A percentile compares a stretch with the other conserved stretches of the same genome.
Evolutionary conservation across 805 yeast genomes (phyloP).

Genomic region (Naumovozyma dairenensis): DNA sequence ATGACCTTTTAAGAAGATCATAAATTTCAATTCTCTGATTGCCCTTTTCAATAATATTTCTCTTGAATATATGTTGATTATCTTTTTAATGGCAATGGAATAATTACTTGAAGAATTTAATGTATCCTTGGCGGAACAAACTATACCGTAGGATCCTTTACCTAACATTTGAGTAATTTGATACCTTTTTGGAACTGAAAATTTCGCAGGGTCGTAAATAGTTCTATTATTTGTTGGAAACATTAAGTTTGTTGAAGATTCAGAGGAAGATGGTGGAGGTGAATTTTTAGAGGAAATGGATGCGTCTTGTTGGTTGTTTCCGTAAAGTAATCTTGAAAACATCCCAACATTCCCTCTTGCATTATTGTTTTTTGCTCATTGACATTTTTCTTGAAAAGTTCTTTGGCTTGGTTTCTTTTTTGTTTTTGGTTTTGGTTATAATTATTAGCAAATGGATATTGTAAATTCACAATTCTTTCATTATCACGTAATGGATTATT

Average conservation of each 20-base stretch:
- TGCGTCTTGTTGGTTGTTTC: no score
- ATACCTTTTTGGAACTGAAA: slow-evolving; percentile 55
- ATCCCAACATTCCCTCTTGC: no score
- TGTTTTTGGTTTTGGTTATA: no score
- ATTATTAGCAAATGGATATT: no score
- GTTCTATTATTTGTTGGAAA: slow-evolving; percentile 11
- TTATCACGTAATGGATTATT: no score
- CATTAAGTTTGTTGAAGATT: neutral
- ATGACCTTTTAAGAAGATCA: slow-evolving; percentile 81
- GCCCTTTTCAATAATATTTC: slow-evolving; percentile 70
- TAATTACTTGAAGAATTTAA: slow-evolving; percentile 15
- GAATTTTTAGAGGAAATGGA: neutral
- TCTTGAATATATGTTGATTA: slow-evolving; percentile 56
- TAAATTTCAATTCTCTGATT: slow-evolving; percentile 67
- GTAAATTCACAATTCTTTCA: no score
- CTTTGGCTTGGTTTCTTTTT: no score
- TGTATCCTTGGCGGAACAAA: slow-evolving; percentile 53
- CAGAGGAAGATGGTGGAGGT: neutral
- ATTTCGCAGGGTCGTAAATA: slow-evolving; percentile 44
- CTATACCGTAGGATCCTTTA: slow-evolving; percentile 80
- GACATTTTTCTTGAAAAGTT: no score
- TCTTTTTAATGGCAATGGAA: slow-evolving; percentile 70
- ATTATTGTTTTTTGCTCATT: no score
- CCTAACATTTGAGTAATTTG: slow-evolving; percentile 53
- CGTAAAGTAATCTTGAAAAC: no score